These are phyloP conservation scores for Saccharum spontaneum DNA, from an alignment of 176 grass and related monocot genomes.

Conservation along the genomic window DNA sequence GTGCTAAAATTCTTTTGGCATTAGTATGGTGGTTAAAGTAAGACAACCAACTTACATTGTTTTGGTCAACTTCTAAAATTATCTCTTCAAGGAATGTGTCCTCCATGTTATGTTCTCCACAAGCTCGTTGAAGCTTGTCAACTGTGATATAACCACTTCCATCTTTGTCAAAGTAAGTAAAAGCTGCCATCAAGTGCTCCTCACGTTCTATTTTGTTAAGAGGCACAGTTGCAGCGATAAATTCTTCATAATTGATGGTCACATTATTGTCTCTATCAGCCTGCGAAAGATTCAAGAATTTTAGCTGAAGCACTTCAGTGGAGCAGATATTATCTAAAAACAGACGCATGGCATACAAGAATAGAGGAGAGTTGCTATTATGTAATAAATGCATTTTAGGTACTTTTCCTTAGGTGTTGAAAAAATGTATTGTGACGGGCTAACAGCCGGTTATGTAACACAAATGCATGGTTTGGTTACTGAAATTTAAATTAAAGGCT, in stretches of 20 bases:
- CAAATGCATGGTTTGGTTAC: neutral
- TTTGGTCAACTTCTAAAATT: constrained; percentile 81
- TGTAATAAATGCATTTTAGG: neutral
- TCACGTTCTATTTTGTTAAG: constrained; percentile 93
- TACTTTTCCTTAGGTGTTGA: neutral
- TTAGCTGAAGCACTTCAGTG: constrained; percentile 8
- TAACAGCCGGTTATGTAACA: neutral
- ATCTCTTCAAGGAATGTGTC: constrained; percentile 78
- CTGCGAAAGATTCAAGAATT: constrained; percentile 40
- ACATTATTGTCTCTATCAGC: constrained; percentile 74
- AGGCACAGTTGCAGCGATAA: constrained; percentile 90
- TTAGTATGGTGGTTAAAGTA: neutral
- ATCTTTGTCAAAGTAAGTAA: constrained; percentile 97
- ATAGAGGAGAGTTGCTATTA: neutral
- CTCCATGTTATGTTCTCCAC: constrained; percentile 71
- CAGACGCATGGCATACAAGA: constrained; percentile 5
- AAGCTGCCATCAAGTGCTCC: constrained; percentile 89
- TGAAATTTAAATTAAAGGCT: neutral
- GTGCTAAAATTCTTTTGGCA: neutral
- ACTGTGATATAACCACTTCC: constrained; percentile 89
- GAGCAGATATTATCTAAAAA: neutral
- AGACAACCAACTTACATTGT: constrained; percentile 70
- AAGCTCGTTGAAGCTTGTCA: constrained; percentile 86
- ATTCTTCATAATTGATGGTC: constrained; percentile 89
- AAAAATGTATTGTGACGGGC: neutral